Base-by-base conservation (phyloP, 306 rosid genomes). In the Quercus cerris region DNA sequence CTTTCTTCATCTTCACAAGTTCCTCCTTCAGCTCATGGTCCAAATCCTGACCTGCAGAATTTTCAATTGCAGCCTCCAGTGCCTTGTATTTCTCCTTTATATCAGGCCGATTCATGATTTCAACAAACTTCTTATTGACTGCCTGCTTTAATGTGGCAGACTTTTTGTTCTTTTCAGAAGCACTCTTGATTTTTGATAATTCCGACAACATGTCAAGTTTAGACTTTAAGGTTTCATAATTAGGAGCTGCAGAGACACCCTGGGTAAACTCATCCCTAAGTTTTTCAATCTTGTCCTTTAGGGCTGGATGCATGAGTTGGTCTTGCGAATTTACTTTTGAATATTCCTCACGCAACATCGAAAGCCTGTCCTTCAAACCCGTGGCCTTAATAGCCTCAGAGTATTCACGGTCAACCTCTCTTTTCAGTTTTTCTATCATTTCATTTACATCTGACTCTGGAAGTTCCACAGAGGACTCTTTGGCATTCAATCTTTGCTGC, bases 341-440 rank as follows among this genome's bases (percentile, higher is more conserved):
- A 84, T 86, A 78, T 74, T 95, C 93, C 78, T 81, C 92, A 14
- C 77, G 83, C 81, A 93, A 61, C 56, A 77, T 68, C 2, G 25
- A 84, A 79, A 91, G 80, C 82, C 84, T 86, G 54, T 89, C 92
- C 55, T 87, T 73, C 76, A 95, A 81, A 63, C 97, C 97, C 75
- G 80, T 2, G 79, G 90, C 81, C 75, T 90, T 87, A 66, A 81
- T 84, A 13, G 93, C 97, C 89, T 86, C 90, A 1, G 85, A 73
- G 81, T 84, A 90, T 82, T 89, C 99, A 41, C 33, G 83, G 79
- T 86, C 86, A 75, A 91, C 86, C 77, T 88, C 97, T 82, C 35
- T 90, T 80, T 79, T 81, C 79, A 94, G 82, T 75, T 92, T 85
- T 76, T 81, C 77, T 31, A 94, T 82, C 78, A 86, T 80, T 86